These are phyloP conservation scores for Phytophthora niederhauseri DNA, from an alignment of 352 stramenopile genomes.

Conservation along the genomic window DNA sequence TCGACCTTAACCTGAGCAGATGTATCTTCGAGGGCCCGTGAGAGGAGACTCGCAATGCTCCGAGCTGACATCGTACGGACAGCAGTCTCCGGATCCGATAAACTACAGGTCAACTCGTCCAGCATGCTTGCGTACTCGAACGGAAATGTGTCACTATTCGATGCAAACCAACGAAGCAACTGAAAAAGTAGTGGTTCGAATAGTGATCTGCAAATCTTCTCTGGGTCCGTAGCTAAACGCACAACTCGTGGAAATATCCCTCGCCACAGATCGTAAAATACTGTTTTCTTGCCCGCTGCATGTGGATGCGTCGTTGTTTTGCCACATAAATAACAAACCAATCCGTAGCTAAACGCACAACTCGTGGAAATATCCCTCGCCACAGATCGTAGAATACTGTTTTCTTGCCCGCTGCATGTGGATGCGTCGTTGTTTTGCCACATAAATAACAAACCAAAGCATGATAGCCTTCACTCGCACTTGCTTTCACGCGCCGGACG, in stretches of 20 bases:
- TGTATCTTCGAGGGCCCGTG: slow-evolving; percentile 47
- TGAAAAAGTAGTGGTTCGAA: slow-evolving; percentile 83
- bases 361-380: slow-evolving; percentile 48
- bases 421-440: slow-evolving; percentile 70
- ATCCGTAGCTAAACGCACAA: slow-evolving; percentile 72
- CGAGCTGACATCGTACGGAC: slow-evolving; percentile 69
- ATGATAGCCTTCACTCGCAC: slow-evolving; percentile 72
- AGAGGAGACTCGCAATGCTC: slow-evolving; percentile 63
- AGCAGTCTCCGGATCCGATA: slow-evolving; percentile 57
- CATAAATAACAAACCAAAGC: slow-evolving; percentile 73
- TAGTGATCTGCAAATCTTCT: slow-evolving; percentile 72
- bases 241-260: slow-evolving; percentile 57
- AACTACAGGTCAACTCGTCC: slow-evolving; percentile 57
- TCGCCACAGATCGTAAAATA: slow-evolving; percentile 67
- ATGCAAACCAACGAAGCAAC: slow-evolving; percentile 70
- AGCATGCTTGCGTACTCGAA: slow-evolving; percentile 74
- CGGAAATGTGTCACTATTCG: slow-evolving; percentile 56
- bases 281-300: slow-evolving; percentile 60
- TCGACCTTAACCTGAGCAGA: slow-evolving; percentile 36
- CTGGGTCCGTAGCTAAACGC: slow-evolving; percentile 61
- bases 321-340: slow-evolving; percentile 73
- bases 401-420: slow-evolving; percentile 62
- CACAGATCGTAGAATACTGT: slow-evolving; percentile 69
- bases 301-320: slow-evolving; percentile 73
- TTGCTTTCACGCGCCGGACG: slow-evolving; percentile 64